Evolutionary conservation across 1,284 basidiomycete species (phyloP).

Genomic region (Cutaneotrichosporon sp.): DNA sequence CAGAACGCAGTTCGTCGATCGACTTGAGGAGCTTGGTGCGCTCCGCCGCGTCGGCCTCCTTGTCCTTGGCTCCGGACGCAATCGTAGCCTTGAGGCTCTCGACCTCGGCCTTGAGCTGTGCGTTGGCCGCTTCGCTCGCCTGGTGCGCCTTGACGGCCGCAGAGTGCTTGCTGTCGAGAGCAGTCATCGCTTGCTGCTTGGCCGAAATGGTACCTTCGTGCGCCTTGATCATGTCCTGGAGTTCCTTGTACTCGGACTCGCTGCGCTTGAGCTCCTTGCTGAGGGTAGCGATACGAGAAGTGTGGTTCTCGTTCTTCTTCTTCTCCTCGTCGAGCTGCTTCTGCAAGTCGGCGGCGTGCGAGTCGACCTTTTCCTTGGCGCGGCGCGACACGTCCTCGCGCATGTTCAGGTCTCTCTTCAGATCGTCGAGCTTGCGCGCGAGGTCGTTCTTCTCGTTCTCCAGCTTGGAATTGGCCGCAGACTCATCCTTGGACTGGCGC

Average conservation of each 20-base stretch:
- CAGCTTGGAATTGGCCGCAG: slow-evolving; percentile 28
- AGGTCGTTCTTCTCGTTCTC: slow-evolving; percentile 58
- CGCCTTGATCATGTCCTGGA: slow-evolving; percentile 45
- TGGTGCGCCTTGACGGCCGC: slow-evolving; percentile 46
- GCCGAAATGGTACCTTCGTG: slow-evolving; percentile 68
- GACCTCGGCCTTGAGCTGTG: slow-evolving; percentile 63
- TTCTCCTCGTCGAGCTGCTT: slow-evolving; percentile 64
- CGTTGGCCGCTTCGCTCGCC: slow-evolving; percentile 45
- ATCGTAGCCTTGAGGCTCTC: slow-evolving; percentile 66
- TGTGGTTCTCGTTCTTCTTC: slow-evolving; percentile 60
- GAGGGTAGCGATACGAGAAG: slow-evolving; percentile 57
- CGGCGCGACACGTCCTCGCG: slow-evolving; percentile 74
- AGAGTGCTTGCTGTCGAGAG: slow-evolving; percentile 59
- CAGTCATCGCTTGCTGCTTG: slow-evolving; percentile 68
- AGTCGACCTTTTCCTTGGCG: slow-evolving; percentile 70
- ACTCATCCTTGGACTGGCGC: slow-evolving; percentile 31
- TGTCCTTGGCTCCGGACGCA: slow-evolving; percentile 60
- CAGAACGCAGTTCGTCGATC: slow-evolving; percentile 73
- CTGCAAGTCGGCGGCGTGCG: slow-evolving; percentile 64
- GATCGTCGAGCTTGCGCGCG: slow-evolving; percentile 63
- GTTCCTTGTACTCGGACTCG: slow-evolving; percentile 73
- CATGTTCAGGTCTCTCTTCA: slow-evolving; percentile 64
- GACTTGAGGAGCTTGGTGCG: slow-evolving; percentile 69
- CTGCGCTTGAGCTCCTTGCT: slow-evolving; percentile 65
- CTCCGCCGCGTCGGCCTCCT: slow-evolving; percentile 53